A percentile compares a stretch with the other conserved stretches of the same genome.
Evolutionary conservation across 2,329 filamentous ascomycete genomes (phyloP).

Genomic region (Calonectria pseudoreteaudii): DNA sequence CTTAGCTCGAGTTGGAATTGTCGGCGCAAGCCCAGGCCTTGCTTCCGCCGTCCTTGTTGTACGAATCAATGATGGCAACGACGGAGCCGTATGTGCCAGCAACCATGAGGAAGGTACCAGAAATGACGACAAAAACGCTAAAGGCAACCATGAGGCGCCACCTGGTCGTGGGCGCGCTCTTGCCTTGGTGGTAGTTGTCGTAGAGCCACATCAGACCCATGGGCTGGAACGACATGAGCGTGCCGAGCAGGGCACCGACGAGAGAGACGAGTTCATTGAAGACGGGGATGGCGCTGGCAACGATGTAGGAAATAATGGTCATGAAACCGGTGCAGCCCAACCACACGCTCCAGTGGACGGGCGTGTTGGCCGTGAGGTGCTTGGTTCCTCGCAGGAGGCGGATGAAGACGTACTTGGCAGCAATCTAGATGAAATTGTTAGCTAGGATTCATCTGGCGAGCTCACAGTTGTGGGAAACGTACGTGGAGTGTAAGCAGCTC

Average conservation of each 20-base stretch:
- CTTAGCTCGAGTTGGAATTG: conserved; percentile 48
- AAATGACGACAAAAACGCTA: conserved; percentile 31
- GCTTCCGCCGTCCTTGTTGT: conserved; percentile 48
- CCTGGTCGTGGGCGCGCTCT: neutral
- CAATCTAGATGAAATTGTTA: conserved; percentile 38
- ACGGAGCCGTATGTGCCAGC: conserved; percentile 17
- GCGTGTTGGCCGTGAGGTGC: conserved; percentile 16
- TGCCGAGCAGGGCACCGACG: conserved; percentile 41
- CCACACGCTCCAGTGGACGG: conserved; percentile 9
- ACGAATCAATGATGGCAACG: conserved; percentile 37
- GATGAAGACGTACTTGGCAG: conserved; percentile 15
- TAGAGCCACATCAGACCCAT: conserved; percentile 41
- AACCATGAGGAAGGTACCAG: conserved; percentile 19
- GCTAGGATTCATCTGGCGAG: neutral
- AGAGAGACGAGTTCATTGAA: conserved; percentile 36
- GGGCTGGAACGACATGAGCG: conserved; percentile 41
- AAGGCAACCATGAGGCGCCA: conserved; percentile 33
- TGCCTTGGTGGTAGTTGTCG: conserved; percentile 30
- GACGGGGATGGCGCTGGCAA: conserved; percentile 38
- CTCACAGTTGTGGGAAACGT: neutral
- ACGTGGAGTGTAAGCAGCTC: conserved; percentile 2
- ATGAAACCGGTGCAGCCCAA: conserved; percentile 30
- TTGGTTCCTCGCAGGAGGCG: conserved; percentile 10
- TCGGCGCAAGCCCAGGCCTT: conserved; percentile 54
- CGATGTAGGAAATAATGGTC: conserved; percentile 35